Evolutionary conservation across 345 rosid species (phyloP), one percentile per base, ranked within the genome.

Genomic region (Excoecaria agallocha): DNA sequence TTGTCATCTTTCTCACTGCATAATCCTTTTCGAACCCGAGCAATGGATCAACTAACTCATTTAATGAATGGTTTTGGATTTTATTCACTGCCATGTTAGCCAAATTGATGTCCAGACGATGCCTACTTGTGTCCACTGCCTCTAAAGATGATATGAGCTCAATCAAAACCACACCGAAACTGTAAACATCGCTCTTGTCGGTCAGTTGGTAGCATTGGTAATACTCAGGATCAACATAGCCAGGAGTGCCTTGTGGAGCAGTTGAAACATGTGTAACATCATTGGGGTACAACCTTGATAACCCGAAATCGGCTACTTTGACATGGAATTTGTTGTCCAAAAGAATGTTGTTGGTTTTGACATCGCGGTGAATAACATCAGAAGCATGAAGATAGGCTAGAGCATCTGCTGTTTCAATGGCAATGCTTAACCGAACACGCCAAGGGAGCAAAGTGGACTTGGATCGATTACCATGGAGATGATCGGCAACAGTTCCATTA

Each of bases 231-330:
- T 94, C 98, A 16, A 94, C 91, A 12, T 94, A 94, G 39, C 98
- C 98, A 0, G 96, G 98, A 0, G 98, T 94, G 58, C 98, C 98
- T 75, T 94, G 98, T 2, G 98, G 98, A 64, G 90, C 94, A 0
- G 98, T 94, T 5, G 98, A 94, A 3, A 94, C 88, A 59, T 94
- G 98, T 3, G 92, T 94, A 57, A 83, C 93, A 79, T 90, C 86
- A 10, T 1, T 82, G 0, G 97, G 96, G 73, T 90, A 92, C 74
- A 92, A 70, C 37, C 98, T 69, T 0, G 98, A 94, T n/a, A 94
- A 79, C 10, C 98, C 98, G 48, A 94, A 94, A 85, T 94, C 98
- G 6, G 98, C 98, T 13, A 94, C 98, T 78, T 94, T 94, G 19
- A 94, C 98, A 2, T 45, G 79, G 77, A 82, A 82, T 30, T 81